Evolutionary conservation across 805 yeast genomes (phyloP), one percentile per base, ranked within the genome.

Genomic region (Blastobotrys terrestris): DNA sequence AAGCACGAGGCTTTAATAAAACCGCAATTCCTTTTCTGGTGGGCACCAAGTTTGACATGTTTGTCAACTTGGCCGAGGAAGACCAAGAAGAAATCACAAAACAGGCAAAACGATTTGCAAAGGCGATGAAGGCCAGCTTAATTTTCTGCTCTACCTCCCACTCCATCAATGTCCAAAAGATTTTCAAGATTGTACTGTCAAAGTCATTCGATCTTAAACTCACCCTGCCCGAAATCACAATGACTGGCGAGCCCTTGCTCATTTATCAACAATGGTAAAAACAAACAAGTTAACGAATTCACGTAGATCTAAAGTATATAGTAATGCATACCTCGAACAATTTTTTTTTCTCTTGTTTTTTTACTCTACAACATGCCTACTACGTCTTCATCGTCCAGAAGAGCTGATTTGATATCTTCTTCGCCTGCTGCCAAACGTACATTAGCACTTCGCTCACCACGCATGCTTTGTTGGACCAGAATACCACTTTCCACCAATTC

Each of bases 1-100:
- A 87, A 64, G 92, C 95, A 0, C 74, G 95, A 49, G 95, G 95
- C 0, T 84, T 88, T 65, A 92, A 92, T 69, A 81, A 84, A 64
- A 85, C 91, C 0, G 97, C 97, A 6, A 85, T 92, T 46, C 96
- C 97, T 2, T 80, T 92, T 54, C 73, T 92, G 46, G 85, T 92
- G 1, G 99, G 99, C 2, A 92, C 99, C 1, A 92, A 92, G 66
- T 92, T 87, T 68, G 99, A 92, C 66, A 72, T 83, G 57, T 91
- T 92, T 67, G 82, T 87, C 26, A 90, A 86, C 58, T 70, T 88
- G 67, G 80, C 91, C 46, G 80, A 77, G 39, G 85, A 80, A 52
- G 95, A 91, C 62, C 97, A 92, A 65, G 78, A 81, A 51, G 94
- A 87, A 63, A 79, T 92, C 49, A 87, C 96, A 3, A 80, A 78